Base-by-base conservation (phyloP, 805 yeast genomes). In the Priceomyces carsonii region DNA sequence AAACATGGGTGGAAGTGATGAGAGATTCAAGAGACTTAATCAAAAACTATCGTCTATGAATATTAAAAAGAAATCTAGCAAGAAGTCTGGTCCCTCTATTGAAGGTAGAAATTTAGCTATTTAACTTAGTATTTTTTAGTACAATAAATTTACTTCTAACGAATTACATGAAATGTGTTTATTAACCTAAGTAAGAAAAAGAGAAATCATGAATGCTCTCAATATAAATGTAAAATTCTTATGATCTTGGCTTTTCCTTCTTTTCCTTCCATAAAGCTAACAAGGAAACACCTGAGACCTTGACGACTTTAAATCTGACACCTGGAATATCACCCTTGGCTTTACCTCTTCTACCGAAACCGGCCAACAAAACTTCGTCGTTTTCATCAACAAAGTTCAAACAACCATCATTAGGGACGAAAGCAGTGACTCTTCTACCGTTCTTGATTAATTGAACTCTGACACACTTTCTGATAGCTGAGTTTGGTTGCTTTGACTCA, bases 301-400 rank as follows among this genome's bases (percentile, higher is more conserved):
- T 93, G 73, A 93, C 99, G 72, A 93, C 99, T 87, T 93, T 93
- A 89, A 93, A 93, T 86, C 99, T 93, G 71, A 93, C 99, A 88
- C 99, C 99, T 75, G 99, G 99, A 70, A 93, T 91, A 90, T 93
- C 99, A 83, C 99, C 99, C 95, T 93, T 93, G 75, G 99, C 99
- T 84, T 93, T 93, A 82, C 99, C 99, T 84, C 96, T 93, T 81
- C 98, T 89, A 88, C 99, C 99, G 89, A 93, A 93, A 83, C 99
- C 99, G 66, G 99, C 98, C 63, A 93, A 82, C 66, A 93, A 80
- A 63, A 93, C 99, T 77, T 93, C 98, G 79, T 93, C 99, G 82
- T 93, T 93, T 81, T 93, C 98, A 73, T 93, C 99, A 64, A 93
- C 97, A 63, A 84, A 93, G 93, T 93, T 93, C 75, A 93, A 79